Evolutionary conservation across 2,329 filamentous ascomycete species (phyloP), one percentile per base, ranked within the genome.

Genomic region (Fusarium foetens): DNA sequence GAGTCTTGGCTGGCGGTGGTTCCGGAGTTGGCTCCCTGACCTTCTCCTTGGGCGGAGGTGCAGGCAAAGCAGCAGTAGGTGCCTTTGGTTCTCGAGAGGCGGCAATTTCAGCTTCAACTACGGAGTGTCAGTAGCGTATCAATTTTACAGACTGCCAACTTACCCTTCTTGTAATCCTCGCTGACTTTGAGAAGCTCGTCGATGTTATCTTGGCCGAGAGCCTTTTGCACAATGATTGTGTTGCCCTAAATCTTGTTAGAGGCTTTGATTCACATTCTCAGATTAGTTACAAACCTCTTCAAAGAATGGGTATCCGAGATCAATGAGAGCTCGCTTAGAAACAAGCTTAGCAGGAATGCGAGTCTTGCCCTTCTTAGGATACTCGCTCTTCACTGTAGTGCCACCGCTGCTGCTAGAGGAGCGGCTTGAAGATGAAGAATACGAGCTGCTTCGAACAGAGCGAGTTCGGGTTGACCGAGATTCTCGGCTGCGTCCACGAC

Each of bases 141-240:
- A 12, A 4, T 13, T 8, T 19, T 25, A 12, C 12, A 3, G 16
- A 27, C 3, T 8, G 25, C 0, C 0, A 31, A 77, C 85, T 77
- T 76, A 89, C 87, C 85, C 78, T 88, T 87, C 78, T 88, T 91
- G 82, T 94, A 94, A 36, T 92, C 90, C 77, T 94, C 93, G 81
- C 94, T 97, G 54, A 94, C 85, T 76, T 90, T 92, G 76, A 98
- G 92, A 48, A 98, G 87, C 77, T 97, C 93, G 75, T 98, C 94
- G 71, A 98, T 98, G 76, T 97, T 94, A 23, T 95, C 90, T 76
- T 97, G 95, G 21, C 94, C 93, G 9, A 98, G 87, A 14, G 95
- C 95, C 78, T 93, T 92, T 75, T 93, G 90, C 38, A 98, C 90
- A 58, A 97, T 89, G 75, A 96, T 90, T 27, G 92, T 92, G 74